Percentiles rank a stretch among this genome's conserved stretches.
Evolutionary conservation across 441 rosid species (phyloP).

Genomic region (Populus tomentosa): DNA sequence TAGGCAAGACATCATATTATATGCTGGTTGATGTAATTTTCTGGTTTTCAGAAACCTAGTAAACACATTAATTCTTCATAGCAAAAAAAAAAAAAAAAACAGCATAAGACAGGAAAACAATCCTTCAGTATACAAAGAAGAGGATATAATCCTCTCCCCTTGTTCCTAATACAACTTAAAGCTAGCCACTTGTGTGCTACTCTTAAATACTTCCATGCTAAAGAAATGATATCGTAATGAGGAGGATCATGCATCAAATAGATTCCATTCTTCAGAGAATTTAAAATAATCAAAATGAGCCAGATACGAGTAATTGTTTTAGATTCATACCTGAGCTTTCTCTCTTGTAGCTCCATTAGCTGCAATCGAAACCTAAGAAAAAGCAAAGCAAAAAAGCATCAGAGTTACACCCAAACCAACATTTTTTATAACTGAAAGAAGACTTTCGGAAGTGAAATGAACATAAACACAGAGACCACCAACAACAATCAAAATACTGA

Average conservation of each 20-base stretch:
- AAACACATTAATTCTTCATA: not conserved
- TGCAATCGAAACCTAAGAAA: slow-evolving; percentile 67
- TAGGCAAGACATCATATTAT: not conserved
- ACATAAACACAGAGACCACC: not conserved
- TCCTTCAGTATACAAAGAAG: not conserved
- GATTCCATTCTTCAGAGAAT: not conserved
- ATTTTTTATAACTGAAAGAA: not conserved
- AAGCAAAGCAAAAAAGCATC: not conserved
- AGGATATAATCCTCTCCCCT: not conserved
- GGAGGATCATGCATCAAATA: not conserved
- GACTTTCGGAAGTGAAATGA: not conserved
- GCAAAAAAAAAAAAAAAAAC: not conserved
- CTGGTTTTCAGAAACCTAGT: not conserved
- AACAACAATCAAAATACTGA: not conserved
- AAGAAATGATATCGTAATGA: not conserved
- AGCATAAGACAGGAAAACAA: not conserved
- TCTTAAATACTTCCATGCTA: not conserved
- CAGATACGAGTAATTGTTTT: not conserved
- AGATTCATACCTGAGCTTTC: slow-evolving; percentile 63
- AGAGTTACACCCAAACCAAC: not conserved
- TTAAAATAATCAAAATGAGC: not conserved
- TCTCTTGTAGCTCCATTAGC: slow-evolving; percentile 75
- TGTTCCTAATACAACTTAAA: not conserved
- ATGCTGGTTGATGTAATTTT: not conserved
- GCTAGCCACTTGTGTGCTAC: not conserved